Evolutionary conservation across 352 stramenopile species (phyloP).

Genomic region (Phytophthora pisi): DNA sequence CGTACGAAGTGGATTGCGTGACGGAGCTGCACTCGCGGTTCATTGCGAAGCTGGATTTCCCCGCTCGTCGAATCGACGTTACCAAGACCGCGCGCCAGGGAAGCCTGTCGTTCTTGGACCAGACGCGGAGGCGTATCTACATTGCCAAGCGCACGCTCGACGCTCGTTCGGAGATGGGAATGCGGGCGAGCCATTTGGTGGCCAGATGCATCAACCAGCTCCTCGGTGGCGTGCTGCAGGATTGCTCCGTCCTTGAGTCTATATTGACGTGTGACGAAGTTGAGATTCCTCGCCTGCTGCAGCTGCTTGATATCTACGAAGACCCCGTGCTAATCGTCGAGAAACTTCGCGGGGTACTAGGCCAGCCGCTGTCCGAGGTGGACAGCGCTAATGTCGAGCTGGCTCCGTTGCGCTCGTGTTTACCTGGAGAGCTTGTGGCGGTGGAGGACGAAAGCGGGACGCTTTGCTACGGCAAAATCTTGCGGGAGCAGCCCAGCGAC

Average conservation of each 20-base stretch:
- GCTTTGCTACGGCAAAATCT: conserved; percentile 68
- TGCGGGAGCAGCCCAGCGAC: conserved; percentile 47
- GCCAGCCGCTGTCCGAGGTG: conserved; percentile 52
- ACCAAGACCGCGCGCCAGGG: conserved; percentile 54
- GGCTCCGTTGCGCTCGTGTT: conserved; percentile 67
- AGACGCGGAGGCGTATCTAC: conserved; percentile 47
- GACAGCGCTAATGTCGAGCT: conserved; percentile 63
- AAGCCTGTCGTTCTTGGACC: conserved; percentile 73
- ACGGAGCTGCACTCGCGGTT: conserved; percentile 63
- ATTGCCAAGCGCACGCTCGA: conserved; percentile 52
- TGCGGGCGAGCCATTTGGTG: conserved; percentile 66
- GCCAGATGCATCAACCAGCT: conserved; percentile 74
- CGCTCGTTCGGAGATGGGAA: conserved; percentile 26
- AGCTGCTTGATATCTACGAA: conserved; percentile 71
- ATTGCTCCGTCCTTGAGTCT: conserved; percentile 69
- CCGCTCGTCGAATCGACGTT: conserved; percentile 57
- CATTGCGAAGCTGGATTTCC: conserved; percentile 61
- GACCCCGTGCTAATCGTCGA: conserved; percentile 65
- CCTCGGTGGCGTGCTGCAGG: conserved; percentile 61
- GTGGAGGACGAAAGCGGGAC: conserved; percentile 48
- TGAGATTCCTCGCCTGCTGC: conserved; percentile 55
- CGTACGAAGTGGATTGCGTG: conserved; percentile 59
- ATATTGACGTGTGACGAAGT: conserved; percentile 60
- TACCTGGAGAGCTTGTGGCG: conserved; percentile 71
- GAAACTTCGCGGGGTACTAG: conserved; percentile 65